Evolutionary conservation across 768 basidiomycete genomes (phyloP), one percentile per base, ranked within the genome.

Genomic region (Myochromella boudieri): DNA sequence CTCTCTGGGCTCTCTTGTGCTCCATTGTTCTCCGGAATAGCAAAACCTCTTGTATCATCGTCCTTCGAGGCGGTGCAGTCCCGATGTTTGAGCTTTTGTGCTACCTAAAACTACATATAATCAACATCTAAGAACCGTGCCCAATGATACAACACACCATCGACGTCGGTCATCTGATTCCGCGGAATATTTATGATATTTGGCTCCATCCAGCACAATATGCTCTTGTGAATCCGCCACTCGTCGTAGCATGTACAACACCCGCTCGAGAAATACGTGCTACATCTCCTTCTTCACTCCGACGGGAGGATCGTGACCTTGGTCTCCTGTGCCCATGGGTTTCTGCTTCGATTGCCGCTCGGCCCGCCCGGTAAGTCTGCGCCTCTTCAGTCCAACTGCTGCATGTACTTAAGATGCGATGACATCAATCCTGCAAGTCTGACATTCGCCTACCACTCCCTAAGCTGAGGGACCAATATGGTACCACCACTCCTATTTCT

Each of bases 401-500:
- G 20, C 4, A 15, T 3, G 37, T 25, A 24, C 12, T 25, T 38
- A 38, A 38, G 24, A 15, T 7, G 22, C 37, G 37, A 25, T 15
- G 32, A 4, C 6, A n/a, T n/a, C n/a, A n/a, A n/a, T 14, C 14
- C 32, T 33, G 32, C 32, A 14, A n/a, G 12, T 6, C 5, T 14
- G 32, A 15, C 32, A 14, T 33, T 33, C 32, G n/a, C n/a, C n/a
- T n/a, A 4, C 12, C 32, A 33, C 32, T 33, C 4, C 32, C 17
- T n/a, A 3, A 38, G 21, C 24, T n/a, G 15, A 8, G 28, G 12
- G 3, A 42, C 28, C 33, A 17, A n/a, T 2, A 53, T 52, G 49
- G 17, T n/a, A n/a, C n/a, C 20, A 14, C 37, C 10, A 27, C 37
- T 41, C 40, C 26, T 8, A 26, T 51, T 29, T 24, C 31, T 48